These are phyloP conservation scores for Boechera retrofracta DNA, from an alignment of 345 rosid genomes.

Conservation along the genomic window DNA sequence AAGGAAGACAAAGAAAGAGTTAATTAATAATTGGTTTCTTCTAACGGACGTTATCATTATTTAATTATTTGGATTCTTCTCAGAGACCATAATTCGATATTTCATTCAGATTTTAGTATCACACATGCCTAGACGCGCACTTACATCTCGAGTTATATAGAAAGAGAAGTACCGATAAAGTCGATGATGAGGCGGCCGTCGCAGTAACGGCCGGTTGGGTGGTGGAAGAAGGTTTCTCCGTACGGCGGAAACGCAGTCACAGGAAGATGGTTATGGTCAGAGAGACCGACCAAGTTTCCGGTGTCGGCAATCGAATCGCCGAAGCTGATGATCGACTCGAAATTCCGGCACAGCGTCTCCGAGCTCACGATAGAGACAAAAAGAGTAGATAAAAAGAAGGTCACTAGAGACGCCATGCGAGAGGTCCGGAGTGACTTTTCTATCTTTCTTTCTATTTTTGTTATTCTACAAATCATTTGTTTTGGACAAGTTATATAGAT, in stretches of 20 bases:
- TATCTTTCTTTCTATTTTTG: not conserved
- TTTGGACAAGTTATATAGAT: not conserved
- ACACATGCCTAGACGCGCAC: not conserved
- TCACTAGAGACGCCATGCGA: conserved; percentile 16
- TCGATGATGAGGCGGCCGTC: conserved; percentile 62
- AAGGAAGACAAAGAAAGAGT: not conserved
- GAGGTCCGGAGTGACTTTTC: not conserved
- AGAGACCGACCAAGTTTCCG: conserved; percentile 49
- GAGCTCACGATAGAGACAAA: not conserved
- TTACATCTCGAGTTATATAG: not conserved
- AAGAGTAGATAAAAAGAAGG: conserved; percentile 16
- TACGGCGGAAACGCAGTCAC: conserved; percentile 47
- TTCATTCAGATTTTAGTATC: not conserved
- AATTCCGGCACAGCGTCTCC: conserved; percentile 1
- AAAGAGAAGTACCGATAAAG: conserved; percentile 51
- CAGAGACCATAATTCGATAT: not conserved
- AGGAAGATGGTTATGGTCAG: conserved; percentile 17
- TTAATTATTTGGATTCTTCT: not conserved
- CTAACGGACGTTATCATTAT: not conserved
- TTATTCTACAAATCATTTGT: not conserved
- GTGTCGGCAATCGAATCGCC: conserved; percentile 66
- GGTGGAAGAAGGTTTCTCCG: conserved; percentile 54
- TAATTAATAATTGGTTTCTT: conserved; percentile 24
- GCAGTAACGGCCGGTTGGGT: conserved; percentile 54
- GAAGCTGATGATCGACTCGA: conserved; percentile 55